These are phyloP conservation scores for Parietaria judaica DNA, from an alignment of 306 rosid species.

Conservation along the genomic window DNA sequence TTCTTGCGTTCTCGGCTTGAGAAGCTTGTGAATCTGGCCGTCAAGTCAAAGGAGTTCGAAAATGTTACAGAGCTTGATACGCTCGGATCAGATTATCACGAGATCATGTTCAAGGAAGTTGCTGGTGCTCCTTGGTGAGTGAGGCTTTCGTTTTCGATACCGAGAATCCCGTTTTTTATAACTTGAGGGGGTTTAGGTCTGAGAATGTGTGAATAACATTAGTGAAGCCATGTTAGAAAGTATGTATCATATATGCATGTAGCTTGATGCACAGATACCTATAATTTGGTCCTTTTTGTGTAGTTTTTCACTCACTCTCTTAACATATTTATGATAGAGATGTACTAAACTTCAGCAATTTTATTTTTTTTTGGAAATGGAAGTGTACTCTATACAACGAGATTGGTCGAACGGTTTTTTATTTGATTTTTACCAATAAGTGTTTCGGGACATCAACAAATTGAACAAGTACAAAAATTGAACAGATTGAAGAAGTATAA, in stretches of 20 bases:
- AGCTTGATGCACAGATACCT: too few species aligned
- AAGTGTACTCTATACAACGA: too few species aligned
- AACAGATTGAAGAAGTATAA: too few species aligned
- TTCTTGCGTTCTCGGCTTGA: conserved; percentile 38
- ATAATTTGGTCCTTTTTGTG: too few species aligned
- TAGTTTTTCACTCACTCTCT: not conserved
- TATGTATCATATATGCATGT: too few species aligned
- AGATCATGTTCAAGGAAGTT: conserved; percentile 32
- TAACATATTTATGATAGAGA: not conserved
- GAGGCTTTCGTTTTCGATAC: not conserved
- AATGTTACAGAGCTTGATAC: not conserved
- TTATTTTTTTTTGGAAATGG: too few species aligned
- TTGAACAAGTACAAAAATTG: too few species aligned
- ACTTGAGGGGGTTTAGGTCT: not conserved
- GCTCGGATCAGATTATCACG: conserved; percentile 12
- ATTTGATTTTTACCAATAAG: too few species aligned
- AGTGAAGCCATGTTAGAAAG: too few species aligned
- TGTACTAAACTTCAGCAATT: not conserved
- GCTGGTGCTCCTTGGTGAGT: conserved; percentile 44
- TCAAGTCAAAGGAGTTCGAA: not conserved
- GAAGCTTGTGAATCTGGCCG: conserved; percentile 24
- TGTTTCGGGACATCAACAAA: too few species aligned
- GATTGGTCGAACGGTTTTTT: too few species aligned
- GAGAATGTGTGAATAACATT: conserved; percentile 1
- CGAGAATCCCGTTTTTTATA: too few species aligned